Conservation (phyloP, 2,329 filamentous ascomycete genomes). For the Sarocladiaceae sp. region DNA sequence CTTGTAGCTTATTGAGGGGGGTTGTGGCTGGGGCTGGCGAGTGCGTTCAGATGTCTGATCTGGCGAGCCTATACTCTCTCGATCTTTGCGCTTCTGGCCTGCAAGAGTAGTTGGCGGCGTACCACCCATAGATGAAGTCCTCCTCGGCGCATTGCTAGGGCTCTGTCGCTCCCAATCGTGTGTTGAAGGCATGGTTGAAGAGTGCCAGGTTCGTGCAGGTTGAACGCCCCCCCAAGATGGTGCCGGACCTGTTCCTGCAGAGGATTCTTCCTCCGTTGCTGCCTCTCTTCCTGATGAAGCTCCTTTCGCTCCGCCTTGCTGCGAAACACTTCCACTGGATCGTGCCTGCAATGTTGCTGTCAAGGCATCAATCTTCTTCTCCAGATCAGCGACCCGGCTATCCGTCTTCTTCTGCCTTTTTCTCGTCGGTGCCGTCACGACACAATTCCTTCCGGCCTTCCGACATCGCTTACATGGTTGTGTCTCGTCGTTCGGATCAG, state of each 20-base stretch:
- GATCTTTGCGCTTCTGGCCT: slow-evolving; percentile 6
- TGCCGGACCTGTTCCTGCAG: not conserved
- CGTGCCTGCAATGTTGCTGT: slow-evolving; percentile 71
- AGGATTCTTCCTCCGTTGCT: not conserved
- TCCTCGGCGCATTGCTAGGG: not conserved
- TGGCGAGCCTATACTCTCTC: not conserved
- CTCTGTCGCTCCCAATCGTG: not conserved
- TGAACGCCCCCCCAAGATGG: not conserved
- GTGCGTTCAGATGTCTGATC: not conserved
- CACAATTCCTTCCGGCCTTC: slow-evolving; percentile 73
- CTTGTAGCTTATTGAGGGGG: not conserved
- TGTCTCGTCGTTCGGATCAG: slow-evolving; percentile 57
- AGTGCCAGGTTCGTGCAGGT: not conserved
- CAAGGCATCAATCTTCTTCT: slow-evolving; percentile 87
- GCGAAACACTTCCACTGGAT: slow-evolving; percentile 10
- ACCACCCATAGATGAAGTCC: not conserved
- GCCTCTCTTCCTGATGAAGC: not conserved
- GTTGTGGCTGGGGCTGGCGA: not conserved
- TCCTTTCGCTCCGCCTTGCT: not conserved
- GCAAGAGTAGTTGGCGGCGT: not conserved
- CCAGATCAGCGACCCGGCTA: slow-evolving; percentile 81
- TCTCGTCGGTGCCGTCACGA: slow-evolving; percentile 68
- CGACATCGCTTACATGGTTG: slow-evolving; percentile 71
- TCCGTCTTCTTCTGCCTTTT: slow-evolving; percentile 93
- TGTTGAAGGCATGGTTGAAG: not conserved